A percentile compares a stretch with the other conserved stretches of the same genome.
phyloP scores from a whole-genome alignment of 2,329 filamentous ascomycete genomes.

The Fusarium acutatum region DNA sequence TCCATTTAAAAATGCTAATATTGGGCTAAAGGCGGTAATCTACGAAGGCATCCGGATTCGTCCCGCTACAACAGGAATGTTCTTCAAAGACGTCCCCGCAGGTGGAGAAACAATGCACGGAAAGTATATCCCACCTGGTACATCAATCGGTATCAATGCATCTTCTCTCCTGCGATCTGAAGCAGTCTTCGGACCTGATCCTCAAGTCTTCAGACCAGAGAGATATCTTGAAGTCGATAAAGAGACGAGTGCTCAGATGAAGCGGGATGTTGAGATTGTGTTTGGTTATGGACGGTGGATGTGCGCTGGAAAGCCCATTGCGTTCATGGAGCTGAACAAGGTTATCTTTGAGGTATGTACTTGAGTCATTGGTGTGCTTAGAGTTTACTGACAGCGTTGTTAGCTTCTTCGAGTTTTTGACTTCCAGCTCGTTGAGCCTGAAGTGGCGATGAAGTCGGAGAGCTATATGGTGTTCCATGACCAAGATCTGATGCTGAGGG shows the following conservation, averaged over 20 bases:
- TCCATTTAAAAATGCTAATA: accelerated
- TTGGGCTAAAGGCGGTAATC: neutral
- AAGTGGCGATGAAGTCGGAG: neutral
- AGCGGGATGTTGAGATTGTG: neutral
- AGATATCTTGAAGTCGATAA: neutral
- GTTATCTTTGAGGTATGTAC: neutral
- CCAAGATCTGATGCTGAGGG: neutral
- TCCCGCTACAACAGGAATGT: neutral
- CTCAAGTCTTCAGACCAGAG: neutral
- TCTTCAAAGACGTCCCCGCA: neutral
- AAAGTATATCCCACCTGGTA: neutral
- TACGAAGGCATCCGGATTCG: neutral
- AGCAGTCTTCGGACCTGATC: neutral
- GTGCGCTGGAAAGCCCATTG: neutral
- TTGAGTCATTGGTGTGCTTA: accelerated
- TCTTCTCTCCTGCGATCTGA: neutral
- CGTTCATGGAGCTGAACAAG: neutral
- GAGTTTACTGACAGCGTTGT: neutral
- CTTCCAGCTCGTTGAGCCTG: neutral
- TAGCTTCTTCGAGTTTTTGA: neutral
- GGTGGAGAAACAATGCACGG: neutral
- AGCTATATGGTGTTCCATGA: neutral
- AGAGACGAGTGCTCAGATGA: neutral
- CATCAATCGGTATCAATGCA: neutral
- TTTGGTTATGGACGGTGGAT: slow-evolving; percentile 1